Base-by-base conservation (phyloP, 2,329 filamentous ascomycete species). In the Beauveria scarabaeidicola region DNA sequence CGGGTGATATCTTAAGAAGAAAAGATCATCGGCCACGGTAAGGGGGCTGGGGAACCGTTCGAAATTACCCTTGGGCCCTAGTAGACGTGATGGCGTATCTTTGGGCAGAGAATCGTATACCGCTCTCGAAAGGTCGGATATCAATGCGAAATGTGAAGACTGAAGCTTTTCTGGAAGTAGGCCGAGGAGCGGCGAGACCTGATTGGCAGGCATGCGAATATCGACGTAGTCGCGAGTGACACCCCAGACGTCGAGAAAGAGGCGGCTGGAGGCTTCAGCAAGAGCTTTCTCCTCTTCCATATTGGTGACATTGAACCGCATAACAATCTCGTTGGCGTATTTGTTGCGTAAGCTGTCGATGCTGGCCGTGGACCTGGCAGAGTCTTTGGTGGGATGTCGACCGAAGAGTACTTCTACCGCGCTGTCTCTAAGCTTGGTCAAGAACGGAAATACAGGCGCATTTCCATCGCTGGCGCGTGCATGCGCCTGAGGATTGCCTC, bases 1-100 rank as follows among this genome's bases (percentile, higher is more conserved):
- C 1, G 92, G 91, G 69, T 97, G 94, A 72, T 97, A 99, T 69
- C 97, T 86, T 55, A 85, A 83, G 75, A 99, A 97, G 76, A 97
- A 97, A 43, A 96, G 78, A 68, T 91, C 90, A 61, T 87, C 82
- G n/a, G 75, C 68, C 59, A 73, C 72, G 11, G 70, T 70, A 29
- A 66, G 59, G 68, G 73, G 51, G 64, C 70, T 57, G 21, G 62
- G 66, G 46, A 64, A 74, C 63, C 66, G 68, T 55, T 63, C 69
- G 61, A 62, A 67, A 53, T 62, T 67, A 60, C 62, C 73, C 58
- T 65, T 70, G 9, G 65, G 61, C 10, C 67, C 64, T 8, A 63
- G 38, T 17, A 56, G 60, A 17, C 55, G 59, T 3, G 64, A 60
- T 21, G 60, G 57, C 38, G 65, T 61, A 17, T 65, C 63, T 10